These are phyloP conservation scores for apple (Malus domestica) DNA, from an alignment of 306 rosid genomes.

Conservation along the genomic window ASM211411v1 NC_041798.1:7317001-7317500, in stretches of 20 bases:
- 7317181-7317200: background rate
- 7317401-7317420: background rate
- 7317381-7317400: conserved; percentile 71
- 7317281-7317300: conserved; percentile 79
- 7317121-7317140: background rate
- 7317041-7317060: background rate
- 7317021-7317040: background rate
- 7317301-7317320: conserved; percentile 77
- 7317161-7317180: background rate
- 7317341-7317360: conserved; percentile 84
- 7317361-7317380: conserved; percentile 75
- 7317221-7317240: background rate
- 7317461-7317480: background rate
- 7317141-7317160: background rate
- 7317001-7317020: background rate
- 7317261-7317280: conserved; percentile 75
- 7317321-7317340: conserved; percentile 86
- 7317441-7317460: background rate
- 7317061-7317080: background rate
- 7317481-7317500: background rate
- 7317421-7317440: background rate
- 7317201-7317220: background rate
- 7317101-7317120: too few relatives aligned
- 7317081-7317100: background rate
- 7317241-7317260: conserved; percentile 11